phyloP scores from a whole-genome alignment of 495 filamentous ascomycete species.

The Aspergillus bridgeri region DNA sequence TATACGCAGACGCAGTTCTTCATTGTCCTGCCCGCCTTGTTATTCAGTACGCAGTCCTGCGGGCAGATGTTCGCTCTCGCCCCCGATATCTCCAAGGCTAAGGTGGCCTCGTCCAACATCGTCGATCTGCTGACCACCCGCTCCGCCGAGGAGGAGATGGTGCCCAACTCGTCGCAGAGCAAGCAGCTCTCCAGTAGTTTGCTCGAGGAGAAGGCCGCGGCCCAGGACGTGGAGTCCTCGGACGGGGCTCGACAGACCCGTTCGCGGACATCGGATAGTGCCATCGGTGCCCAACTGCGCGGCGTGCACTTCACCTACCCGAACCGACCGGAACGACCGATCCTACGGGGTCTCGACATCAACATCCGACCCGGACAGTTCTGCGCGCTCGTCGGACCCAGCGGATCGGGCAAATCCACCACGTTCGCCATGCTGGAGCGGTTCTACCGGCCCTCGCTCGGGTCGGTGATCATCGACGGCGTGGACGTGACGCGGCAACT shows the following conservation, averaged over 20 bases:
- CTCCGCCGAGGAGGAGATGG: constrained; percentile 28
- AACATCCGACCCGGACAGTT: constrained; percentile 55
- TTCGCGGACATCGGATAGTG: constrained; percentile 11
- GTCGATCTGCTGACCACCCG: constrained; percentile 31
- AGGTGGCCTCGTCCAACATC: constrained; percentile 33
- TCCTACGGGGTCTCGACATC: constrained; percentile 53
- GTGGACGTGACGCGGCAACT: constrained; percentile 35
- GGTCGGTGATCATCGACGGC: constrained; percentile 39
- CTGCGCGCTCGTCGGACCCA: constrained; percentile 56
- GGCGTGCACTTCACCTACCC: constrained; percentile 59
- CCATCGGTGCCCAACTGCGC: constrained; percentile 47
- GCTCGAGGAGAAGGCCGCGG: constrained; percentile 19
- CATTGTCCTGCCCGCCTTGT: constrained; percentile 57
- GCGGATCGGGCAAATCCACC: constrained; percentile 59
- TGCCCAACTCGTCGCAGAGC: constrained; percentile 13
- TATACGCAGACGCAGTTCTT: constrained; percentile 63
- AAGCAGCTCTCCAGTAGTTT: constrained; percentile 12
- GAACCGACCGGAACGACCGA: constrained; percentile 48
- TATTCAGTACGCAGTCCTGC: constrained; percentile 59
- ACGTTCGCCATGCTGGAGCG: constrained; percentile 57
- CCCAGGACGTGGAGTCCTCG: constrained; percentile 22
- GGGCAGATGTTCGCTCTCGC: constrained; percentile 65
- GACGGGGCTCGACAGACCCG: constrained; percentile 3
- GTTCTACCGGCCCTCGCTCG: constrained; percentile 48
- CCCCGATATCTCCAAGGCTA: constrained; percentile 57